These are phyloP conservation scores for Prunus padus DNA, from an alignment of 306 rosid genomes.

Conservation along the genomic window DNA sequence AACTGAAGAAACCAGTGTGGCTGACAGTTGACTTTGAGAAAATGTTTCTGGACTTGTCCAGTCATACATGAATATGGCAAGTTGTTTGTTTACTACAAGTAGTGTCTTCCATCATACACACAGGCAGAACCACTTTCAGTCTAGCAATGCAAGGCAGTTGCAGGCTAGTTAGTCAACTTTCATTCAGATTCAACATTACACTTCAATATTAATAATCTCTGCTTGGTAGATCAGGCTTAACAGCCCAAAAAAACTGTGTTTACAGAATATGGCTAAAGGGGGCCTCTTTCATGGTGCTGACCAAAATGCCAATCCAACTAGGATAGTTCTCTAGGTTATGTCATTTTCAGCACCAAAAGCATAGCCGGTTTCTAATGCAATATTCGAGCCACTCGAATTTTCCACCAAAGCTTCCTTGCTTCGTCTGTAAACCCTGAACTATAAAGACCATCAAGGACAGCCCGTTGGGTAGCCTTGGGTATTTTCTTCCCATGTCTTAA, in stretches of 20 bases:
- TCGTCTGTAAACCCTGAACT: slow-evolving; percentile 52
- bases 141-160: slow-evolving; percentile 10
- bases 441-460: slow-evolving; percentile 62
- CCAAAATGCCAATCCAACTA: not conserved
- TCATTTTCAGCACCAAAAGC: not conserved
- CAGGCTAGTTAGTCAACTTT: slow-evolving; percentile 13
- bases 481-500: slow-evolving; percentile 51
- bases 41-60: not conserved
- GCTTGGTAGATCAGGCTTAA: slow-evolving; percentile 1
- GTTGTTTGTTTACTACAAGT: not conserved
- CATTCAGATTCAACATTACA: slow-evolving; percentile 4
- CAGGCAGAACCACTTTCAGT: not conserved
- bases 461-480: slow-evolving; percentile 50
- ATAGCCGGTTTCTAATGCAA: slow-evolving; percentile 27
- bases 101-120: slow-evolving; percentile 8
- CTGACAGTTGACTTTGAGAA: not conserved
- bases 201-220: not conserved
- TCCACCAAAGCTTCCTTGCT: slow-evolving; percentile 53
- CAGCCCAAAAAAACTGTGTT: slow-evolving; percentile 12
- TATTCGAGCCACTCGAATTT: slow-evolving; percentile 38
- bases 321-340: not conserved
- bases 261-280: not conserved
- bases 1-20: not conserved
- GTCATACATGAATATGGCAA: not conserved
- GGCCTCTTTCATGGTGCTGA: not conserved